Evolutionary conservation across 169 alveolate genomes (phyloP), one percentile per base, ranked within the genome.

Genomic region (Theileria orientalis): DNA sequence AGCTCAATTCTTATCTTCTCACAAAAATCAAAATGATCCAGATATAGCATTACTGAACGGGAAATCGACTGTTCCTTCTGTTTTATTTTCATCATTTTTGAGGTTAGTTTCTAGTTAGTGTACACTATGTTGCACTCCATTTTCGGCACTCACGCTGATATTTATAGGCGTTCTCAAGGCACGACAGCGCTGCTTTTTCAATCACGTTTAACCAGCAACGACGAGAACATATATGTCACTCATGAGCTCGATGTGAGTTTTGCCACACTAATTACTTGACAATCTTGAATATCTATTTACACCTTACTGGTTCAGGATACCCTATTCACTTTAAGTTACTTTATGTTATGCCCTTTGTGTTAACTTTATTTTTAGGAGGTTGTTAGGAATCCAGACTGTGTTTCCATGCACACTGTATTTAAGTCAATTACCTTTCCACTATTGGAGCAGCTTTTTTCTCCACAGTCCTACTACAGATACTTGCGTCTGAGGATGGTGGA

Each of bases 121-220:
- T n/a, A n/a, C n/a, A n/a, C n/a, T n/a, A n/a, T n/a, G n/a, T n/a
- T n/a, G n/a, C n/a, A n/a, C n/a, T n/a, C n/a, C n/a, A n/a, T n/a
- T n/a, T n/a, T n/a, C 42, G 0, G 0, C n/a, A 62, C 29, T 6
- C 23, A 23, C 19, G n/a, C 29, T 16, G 46, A 27, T 9, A 3
- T 59, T 29, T 69, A 25, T 49, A 77, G 89, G 59, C 84, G 89
- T 14, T 83, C 89, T 0, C 89, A 82, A 59, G 60, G 83, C 51
- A 82, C 89, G 1, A 25, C 73, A 32, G 19, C 74, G 57, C 66
- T 82, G 32, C 54, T 77, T n/a, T 69, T 82, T 27, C 79, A 74
- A 11, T 62, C 70, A 52, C 79, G 89, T 21, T 56, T 82, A n/a
- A 62, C 29, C 57, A 61, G 40, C 46, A 82, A 32, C 21, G 59